Evolutionary conservation across 352 stramenopile genomes (phyloP), one percentile per base, ranked within the genome.

Genomic region (Globisporangium radiosum): DNA sequence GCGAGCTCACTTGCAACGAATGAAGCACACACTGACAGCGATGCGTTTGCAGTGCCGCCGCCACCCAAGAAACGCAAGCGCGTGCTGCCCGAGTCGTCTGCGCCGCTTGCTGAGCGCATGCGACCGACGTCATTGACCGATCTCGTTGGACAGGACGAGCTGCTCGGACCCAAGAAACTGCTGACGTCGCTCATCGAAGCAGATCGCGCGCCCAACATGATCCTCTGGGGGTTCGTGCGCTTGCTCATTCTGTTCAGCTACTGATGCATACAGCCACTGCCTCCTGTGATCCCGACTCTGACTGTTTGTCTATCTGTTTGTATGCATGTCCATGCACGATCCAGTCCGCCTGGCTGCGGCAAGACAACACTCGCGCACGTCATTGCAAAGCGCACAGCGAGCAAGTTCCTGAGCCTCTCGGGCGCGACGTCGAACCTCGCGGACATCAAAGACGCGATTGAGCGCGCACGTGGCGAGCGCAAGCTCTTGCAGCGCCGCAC

Each of bases 291-390:
- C 25, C 25, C 25, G 25, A 33, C 25, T 33, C 25, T 33, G 25
- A 33, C 1, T 3, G 25, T 33, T 33, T 33, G 25, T 33, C 25
- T 33, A 33, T 33, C 25, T 33, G 25, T 33, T 33, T 53, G 48
- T 40, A 33, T 13, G n/a, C 4, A 33, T 53, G 48, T 48, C 44
- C 44, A 33, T 33, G 25, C 25, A 33, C 25, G 25, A 33, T 33
- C 25, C 25, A 65, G 83, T 47, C 85, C 87, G 1, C 87, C 87
- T n/a, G 87, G 87, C 9, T 94, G 87, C 56, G 87, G 87, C 38
- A 96, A 96, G 58, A 96, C 87, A 15, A 94, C 85, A 7, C 69
- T 96, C 5, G 85, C 87, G 17, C 74, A 76, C 57, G 78, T 95
- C 17, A 88, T 94, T 38, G 81, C 82, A 4, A 76, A 77, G 54